Evolutionary conservation across 352 stramenopile species (phyloP).

Genomic region (Globisporangium emineosum): DNA sequence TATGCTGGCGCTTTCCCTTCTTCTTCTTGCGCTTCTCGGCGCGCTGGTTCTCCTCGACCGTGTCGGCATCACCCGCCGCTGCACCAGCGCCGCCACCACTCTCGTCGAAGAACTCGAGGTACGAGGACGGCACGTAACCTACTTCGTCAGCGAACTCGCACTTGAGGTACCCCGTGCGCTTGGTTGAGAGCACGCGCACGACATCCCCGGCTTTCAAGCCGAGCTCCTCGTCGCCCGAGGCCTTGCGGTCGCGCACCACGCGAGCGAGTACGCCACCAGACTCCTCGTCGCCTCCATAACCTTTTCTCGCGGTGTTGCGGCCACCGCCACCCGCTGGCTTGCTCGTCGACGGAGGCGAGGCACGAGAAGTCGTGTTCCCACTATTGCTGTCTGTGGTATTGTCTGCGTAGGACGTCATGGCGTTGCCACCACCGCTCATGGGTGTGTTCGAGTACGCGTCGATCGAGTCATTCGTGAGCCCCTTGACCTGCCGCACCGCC

Average conservation of each 20-base stretch:
- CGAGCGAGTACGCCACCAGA: slow-evolving; percentile 34
- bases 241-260: slow-evolving; percentile 72
- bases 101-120: slow-evolving; percentile 78
- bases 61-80: slow-evolving; percentile 11
- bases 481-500: slow-evolving; percentile 72
- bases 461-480: slow-evolving; percentile 84
- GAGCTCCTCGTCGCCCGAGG: slow-evolving; percentile 71
- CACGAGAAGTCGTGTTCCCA: slow-evolving; percentile 19
- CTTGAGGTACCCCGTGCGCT: slow-evolving; percentile 81
- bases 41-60: slow-evolving; percentile 32
- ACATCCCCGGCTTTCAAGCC: slow-evolving; percentile 57
- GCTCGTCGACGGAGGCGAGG: slow-evolving; percentile 23
- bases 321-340: slow-evolving; percentile 17
- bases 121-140: slow-evolving; percentile 79
- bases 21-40: slow-evolving; percentile 56
- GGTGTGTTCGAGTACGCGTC: slow-evolving; percentile 78
- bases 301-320: slow-evolving; percentile 22
- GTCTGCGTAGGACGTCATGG: slow-evolving; percentile 45
- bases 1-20: slow-evolving; percentile 42
- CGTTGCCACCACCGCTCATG: slow-evolving; percentile 19
- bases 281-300: slow-evolving; percentile 19
- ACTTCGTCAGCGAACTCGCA: slow-evolving; percentile 70
- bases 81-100: slow-evolving; percentile 4
- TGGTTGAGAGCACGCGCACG: slow-evolving; percentile 70
- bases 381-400: slow-evolving; percentile 31